These are phyloP conservation scores for Paramecium sonneborni DNA, from an alignment of 73 alveolate genomes.

Conservation along the genomic window DNA sequence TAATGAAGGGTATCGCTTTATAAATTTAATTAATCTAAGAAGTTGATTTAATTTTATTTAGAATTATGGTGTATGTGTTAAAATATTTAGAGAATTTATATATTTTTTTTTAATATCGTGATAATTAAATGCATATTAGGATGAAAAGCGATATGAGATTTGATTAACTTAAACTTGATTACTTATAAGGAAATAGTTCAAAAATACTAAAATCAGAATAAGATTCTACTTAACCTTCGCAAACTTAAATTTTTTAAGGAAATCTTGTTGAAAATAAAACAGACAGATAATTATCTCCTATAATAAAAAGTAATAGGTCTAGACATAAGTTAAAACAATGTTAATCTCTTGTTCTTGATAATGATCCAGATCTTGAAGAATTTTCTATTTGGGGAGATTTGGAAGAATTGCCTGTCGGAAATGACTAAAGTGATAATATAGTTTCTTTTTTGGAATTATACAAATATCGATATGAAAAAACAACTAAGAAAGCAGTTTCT, in stretches of 20 bases:
- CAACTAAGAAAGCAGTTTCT: not conserved
- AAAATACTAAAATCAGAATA: not conserved
- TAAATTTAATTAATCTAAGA: not conserved
- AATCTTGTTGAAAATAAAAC: not conserved
- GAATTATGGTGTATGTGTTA: not conserved
- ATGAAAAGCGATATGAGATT: not conserved
- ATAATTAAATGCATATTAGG: not conserved
- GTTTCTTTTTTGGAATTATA: slow-evolving; percentile 2
- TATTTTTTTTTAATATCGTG: not conserved
- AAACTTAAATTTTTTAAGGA: not conserved
- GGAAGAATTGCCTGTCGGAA: not conserved
- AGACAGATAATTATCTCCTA: not conserved
- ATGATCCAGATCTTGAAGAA: not conserved
- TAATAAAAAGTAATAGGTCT: not conserved
- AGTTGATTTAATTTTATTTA: not conserved
- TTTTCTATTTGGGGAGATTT: not conserved
- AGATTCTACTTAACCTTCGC: not conserved
- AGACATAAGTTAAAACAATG: not conserved
- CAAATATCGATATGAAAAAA: slow-evolving; percentile 6
- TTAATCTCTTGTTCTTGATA: not conserved
- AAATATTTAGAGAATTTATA: not conserved
- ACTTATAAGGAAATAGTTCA: not conserved
- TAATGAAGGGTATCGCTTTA: not conserved
- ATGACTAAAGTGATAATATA: not conserved
- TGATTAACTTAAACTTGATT: not conserved